A percentile compares a stretch with the other conserved stretches of the same genome.
phyloP scores from a whole-genome alignment of 768 basidiomycete genomes.

The Trametes coccinea region DNA sequence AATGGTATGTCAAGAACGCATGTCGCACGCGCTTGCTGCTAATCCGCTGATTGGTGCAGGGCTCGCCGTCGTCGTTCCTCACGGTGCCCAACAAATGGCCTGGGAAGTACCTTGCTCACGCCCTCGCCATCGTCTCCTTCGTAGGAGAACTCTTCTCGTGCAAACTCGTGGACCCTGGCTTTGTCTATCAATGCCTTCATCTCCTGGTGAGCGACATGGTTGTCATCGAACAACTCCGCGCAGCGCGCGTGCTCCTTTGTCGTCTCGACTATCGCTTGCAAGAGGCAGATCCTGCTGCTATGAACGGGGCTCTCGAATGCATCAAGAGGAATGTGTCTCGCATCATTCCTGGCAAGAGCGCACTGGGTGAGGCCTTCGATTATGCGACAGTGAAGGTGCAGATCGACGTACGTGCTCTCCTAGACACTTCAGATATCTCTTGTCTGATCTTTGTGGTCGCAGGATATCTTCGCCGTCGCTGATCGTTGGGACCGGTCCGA shows the following conservation, averaged over 20 bases:
- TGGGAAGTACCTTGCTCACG: background rate
- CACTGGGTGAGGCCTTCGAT: background rate
- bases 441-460: background rate
- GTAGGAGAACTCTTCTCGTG: conserved; percentile 15
- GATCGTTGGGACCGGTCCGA: background rate
- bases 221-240: conserved; percentile 23
- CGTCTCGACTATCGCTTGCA: conserved; percentile 4
- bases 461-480: background rate
- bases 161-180: background rate
- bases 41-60: background rate
- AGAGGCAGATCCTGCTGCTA: background rate
- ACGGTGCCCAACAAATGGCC: background rate
- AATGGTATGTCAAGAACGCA: conserved; percentile 2
- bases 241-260: conserved; percentile 10
- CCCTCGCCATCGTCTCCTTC: conserved; percentile 7
- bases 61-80: conserved; percentile 2
- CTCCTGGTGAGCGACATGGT: conserved; percentile 7
- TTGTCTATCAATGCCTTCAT: conserved; percentile 9
- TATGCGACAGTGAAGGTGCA: background rate
- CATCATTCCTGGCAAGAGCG: conserved; percentile 3
- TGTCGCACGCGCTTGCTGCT: no score
- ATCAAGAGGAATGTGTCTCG: background rate
- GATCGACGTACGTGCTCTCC: background rate
- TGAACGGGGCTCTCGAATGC: background rate
- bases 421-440: no score